Evolutionary conservation across 495 filamentous ascomycete genomes (phyloP).

Genomic region (Neurospora sp.): DNA sequence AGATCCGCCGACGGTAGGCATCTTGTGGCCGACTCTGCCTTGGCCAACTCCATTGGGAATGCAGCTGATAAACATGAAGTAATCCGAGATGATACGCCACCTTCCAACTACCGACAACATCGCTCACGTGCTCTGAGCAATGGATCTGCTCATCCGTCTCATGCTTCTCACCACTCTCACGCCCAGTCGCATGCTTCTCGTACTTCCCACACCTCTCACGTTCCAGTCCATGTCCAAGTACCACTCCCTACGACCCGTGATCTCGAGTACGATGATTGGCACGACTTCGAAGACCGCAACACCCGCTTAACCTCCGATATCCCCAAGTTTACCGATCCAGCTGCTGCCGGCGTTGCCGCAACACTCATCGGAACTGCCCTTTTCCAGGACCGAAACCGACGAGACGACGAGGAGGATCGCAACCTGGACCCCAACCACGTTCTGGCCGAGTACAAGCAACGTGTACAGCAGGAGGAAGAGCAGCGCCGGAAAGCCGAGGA

Average conservation of each 20-base stretch:
- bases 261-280: conserved; percentile 13
- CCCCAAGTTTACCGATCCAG: conserved; percentile 30
- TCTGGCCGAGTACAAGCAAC: conserved; percentile 7
- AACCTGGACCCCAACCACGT: conserved; percentile 10
- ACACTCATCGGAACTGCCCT: conserved; percentile 26
- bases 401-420: conserved; percentile 6
- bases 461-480: conserved; percentile 5
- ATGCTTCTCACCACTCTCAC: background rate
- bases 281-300: conserved; percentile 18
- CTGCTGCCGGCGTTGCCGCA: conserved; percentile 39
- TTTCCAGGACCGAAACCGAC: background rate
- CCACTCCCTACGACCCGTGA: conserved; percentile 1
- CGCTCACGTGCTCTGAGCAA: background rate
- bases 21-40: background rate
- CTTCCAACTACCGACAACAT: background rate
- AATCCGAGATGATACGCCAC: conserved; percentile 1
- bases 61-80: conserved; percentile 4
- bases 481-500: conserved; percentile 3
- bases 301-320: conserved; percentile 17
- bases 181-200: background rate
- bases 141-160: background rate
- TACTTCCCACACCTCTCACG: background rate
- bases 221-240: background rate
- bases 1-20: conserved; percentile 7
- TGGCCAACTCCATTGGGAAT: background rate